Conservation (phyloP, 192 early-diverging fungal species). For the Coemansia sp. region DNA sequence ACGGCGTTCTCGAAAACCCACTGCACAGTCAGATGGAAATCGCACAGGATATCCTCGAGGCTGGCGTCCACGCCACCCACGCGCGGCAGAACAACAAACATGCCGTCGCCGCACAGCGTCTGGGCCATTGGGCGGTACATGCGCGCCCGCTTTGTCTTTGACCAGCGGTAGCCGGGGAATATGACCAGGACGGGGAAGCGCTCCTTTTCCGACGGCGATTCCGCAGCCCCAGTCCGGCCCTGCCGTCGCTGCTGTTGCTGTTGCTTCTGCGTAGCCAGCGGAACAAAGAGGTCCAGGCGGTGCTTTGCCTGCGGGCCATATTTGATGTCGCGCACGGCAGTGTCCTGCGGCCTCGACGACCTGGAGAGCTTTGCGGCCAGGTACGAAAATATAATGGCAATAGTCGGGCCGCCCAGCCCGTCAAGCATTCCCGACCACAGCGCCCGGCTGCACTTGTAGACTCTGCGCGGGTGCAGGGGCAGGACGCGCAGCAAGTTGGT, state of each 20-base stretch:
- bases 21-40: slow-evolving; percentile 47
- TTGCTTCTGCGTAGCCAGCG: slow-evolving; percentile 20
- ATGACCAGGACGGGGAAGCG: slow-evolving; percentile 35
- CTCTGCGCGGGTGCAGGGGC: slow-evolving; percentile 39
- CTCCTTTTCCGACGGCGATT: background rate
- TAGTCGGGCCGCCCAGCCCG: slow-evolving; percentile 46
- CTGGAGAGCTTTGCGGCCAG: slow-evolving; percentile 40
- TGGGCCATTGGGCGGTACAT: slow-evolving; percentile 52
- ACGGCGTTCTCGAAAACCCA: slow-evolving; percentile 47
- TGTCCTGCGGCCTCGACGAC: slow-evolving; percentile 40
- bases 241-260: background rate
- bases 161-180: slow-evolving; percentile 47
- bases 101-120: slow-evolving; percentile 47
- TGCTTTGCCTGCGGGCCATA: slow-evolving; percentile 48
- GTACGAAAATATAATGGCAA: slow-evolving; percentile 37
- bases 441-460: slow-evolving; percentile 40
- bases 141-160: slow-evolving; percentile 43
- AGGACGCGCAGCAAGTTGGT: slow-evolving; percentile 24
- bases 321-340: slow-evolving; percentile 48
- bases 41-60: slow-evolving; percentile 32
- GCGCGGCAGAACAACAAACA: slow-evolving; percentile 49
- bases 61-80: slow-evolving; percentile 30
- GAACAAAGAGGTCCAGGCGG: slow-evolving; percentile 49
- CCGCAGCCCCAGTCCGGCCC: background rate
- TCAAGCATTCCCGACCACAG: slow-evolving; percentile 50